These are phyloP conservation scores for Heliamphora exappendiculata DNA, from an alignment of 148 eudicot genomes.

Conservation along the genomic window DNA sequence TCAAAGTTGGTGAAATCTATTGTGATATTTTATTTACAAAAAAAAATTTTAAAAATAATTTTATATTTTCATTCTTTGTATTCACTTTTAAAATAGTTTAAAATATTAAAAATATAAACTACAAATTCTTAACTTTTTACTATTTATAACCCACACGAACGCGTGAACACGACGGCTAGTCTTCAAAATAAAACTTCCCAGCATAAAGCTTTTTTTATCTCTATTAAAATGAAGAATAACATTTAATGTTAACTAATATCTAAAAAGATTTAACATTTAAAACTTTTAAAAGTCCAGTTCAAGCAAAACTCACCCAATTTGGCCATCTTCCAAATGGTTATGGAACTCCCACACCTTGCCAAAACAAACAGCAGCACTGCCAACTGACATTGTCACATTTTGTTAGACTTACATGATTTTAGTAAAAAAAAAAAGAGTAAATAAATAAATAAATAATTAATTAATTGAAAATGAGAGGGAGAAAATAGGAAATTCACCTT, in stretches of 20 bases:
- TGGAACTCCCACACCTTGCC: constrained; percentile 74
- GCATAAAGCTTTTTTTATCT: no score
- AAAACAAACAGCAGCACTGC: constrained; percentile 69
- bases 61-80: no score
- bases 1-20: no score
- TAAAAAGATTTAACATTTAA: not conserved
- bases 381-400: constrained; percentile 38
- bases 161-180: no score
- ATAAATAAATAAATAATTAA: not conserved
- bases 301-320: constrained; percentile 49
- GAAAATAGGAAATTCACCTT: constrained; percentile 34
- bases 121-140: no score
- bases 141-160: no score
- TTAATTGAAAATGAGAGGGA: not conserved
- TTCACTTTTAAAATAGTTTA: no score
- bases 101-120: no score
- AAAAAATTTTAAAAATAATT: no score
- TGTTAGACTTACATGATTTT: constrained; percentile 9
- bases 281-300: not conserved
- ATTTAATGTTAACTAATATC: not conserved
- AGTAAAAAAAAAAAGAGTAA: not conserved
- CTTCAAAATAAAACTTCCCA: no score
- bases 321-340: constrained; percentile 72
- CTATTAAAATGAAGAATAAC: no score
- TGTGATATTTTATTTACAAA: no score